Evolutionary conservation across 495 filamentous ascomycete genomes (phyloP).

Genomic region (Podospora appendiculata): DNA sequence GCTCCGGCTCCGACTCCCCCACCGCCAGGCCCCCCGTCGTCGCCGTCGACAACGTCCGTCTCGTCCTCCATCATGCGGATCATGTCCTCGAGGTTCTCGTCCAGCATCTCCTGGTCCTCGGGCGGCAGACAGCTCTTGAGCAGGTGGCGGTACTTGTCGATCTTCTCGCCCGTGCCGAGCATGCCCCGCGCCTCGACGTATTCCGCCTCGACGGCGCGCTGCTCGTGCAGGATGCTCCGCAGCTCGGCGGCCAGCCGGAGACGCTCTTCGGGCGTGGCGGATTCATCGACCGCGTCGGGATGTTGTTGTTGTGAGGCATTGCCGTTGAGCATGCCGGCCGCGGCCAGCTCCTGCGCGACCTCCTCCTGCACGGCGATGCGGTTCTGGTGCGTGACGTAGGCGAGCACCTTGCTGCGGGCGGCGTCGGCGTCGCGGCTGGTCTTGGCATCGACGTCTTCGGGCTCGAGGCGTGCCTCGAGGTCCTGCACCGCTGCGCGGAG

Average conservation of each 20-base stretch:
- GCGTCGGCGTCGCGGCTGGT: conserved; percentile 25
- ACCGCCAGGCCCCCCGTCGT: neutral
- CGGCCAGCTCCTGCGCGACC: conserved; percentile 24
- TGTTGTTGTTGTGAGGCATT: conserved; percentile 2
- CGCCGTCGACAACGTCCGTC: conserved; percentile 9
- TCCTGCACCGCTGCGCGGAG: conserved; percentile 43
- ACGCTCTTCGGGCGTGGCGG: conserved; percentile 27
- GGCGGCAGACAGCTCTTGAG: conserved; percentile 36
- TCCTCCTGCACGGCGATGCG: conserved; percentile 28
- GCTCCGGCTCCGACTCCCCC: conserved; percentile 1
- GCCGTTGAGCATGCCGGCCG: conserved; percentile 21
- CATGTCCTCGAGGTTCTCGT: conserved; percentile 38
- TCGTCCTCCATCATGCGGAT: conserved; percentile 48
- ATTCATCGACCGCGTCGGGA: conserved; percentile 1
- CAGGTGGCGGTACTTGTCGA: conserved; percentile 40
- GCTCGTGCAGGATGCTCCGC: conserved; percentile 24
- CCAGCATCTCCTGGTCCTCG: conserved; percentile 38
- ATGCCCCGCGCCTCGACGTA: conserved; percentile 40
- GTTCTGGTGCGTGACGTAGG: conserved; percentile 33
- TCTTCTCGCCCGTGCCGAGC: conserved; percentile 38
- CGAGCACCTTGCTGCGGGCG: conserved; percentile 28
- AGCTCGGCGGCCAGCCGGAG: conserved; percentile 33
- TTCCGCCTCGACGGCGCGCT: conserved; percentile 32
- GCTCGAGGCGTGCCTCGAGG: conserved; percentile 33
- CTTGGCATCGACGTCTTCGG: conserved; percentile 36